Conservation (phyloP, 2,329 filamentous ascomycete genomes). For the Orbilia quercus region DNA sequence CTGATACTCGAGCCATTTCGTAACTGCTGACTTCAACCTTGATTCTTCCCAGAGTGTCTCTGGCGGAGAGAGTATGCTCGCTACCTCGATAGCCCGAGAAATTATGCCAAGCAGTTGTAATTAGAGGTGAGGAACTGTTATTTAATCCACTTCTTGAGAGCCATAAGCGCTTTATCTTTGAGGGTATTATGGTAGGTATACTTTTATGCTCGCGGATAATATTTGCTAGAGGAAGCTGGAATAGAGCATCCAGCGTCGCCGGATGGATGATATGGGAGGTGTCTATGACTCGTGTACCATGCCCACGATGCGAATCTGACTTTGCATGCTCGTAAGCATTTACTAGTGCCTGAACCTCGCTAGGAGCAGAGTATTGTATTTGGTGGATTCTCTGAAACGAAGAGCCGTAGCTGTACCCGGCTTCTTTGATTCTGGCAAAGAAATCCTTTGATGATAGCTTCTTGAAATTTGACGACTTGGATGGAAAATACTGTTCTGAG, state of each 20-base stretch:
- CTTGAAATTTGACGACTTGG: neutral
- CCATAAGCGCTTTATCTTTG: constrained; percentile 37
- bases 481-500: neutral
- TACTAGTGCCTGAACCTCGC: neutral
- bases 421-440: constrained; percentile 61
- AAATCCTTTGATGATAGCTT: constrained; percentile 36
- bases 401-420: constrained; percentile 64
- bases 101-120: constrained; percentile 9
- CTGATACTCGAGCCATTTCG: constrained; percentile 29
- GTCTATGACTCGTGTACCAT: constrained; percentile 60
- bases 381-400: constrained; percentile 62
- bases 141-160: constrained; percentile 20
- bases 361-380: constrained; percentile 43
- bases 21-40: constrained; percentile 30
- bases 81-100: constrained; percentile 36
- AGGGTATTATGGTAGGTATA: constrained; percentile 33
- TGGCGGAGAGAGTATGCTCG: constrained; percentile 20
- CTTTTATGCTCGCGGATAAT: constrained; percentile 43
- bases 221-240: constrained; percentile 64
- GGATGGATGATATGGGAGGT: constrained; percentile 66
- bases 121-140: neutral
- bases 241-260: constrained; percentile 64
- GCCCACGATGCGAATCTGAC: neutral
- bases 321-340: neutral
- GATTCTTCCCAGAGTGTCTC: neutral